Conservation (phyloP, 2,329 filamentous ascomycete species). For the Penicillium oxalicum region DNA sequence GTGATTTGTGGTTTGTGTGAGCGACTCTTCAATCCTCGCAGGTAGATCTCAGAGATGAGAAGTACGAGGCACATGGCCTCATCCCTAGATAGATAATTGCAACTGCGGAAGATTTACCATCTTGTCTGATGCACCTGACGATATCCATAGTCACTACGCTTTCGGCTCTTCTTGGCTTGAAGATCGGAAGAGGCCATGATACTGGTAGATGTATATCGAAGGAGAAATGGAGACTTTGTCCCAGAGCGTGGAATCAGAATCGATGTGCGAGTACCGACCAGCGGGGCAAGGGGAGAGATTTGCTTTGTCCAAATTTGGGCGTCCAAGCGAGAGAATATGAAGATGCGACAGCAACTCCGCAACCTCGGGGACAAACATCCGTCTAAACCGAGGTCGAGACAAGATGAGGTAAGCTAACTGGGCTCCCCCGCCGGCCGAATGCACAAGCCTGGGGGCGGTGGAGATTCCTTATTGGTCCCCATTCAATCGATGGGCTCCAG, state of each 20-base stretch:
- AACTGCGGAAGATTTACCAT: constrained; percentile 52
- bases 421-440: too few species aligned
- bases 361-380: constrained; percentile 4
- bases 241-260: neutral
- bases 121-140: constrained; percentile 75
- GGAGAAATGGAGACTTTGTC: neutral
- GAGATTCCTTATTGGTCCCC: too few species aligned
- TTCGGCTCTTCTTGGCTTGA: constrained; percentile 55
- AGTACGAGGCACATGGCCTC: too few species aligned
- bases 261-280: too few species aligned
- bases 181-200: constrained; percentile 26
- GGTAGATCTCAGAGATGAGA: too few species aligned
- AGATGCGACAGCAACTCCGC: constrained; percentile 6
- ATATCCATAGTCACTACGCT: constrained; percentile 67
- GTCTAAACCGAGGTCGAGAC: constrained; percentile 15
- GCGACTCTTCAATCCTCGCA: too few species aligned
- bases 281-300: too few species aligned
- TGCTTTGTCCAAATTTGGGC: too few species aligned
- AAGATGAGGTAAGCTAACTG: constrained; percentile 15
- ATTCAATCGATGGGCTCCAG: too few species aligned
- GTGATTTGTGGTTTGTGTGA: too few species aligned
- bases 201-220: neutral
- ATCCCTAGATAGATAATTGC: too few species aligned
- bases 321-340: neutral
- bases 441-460: too few species aligned